These are phyloP conservation scores for Penicillium sp. DNA, from an alignment of 2,329 filamentous ascomycete species.

Conservation along the genomic window DNA sequence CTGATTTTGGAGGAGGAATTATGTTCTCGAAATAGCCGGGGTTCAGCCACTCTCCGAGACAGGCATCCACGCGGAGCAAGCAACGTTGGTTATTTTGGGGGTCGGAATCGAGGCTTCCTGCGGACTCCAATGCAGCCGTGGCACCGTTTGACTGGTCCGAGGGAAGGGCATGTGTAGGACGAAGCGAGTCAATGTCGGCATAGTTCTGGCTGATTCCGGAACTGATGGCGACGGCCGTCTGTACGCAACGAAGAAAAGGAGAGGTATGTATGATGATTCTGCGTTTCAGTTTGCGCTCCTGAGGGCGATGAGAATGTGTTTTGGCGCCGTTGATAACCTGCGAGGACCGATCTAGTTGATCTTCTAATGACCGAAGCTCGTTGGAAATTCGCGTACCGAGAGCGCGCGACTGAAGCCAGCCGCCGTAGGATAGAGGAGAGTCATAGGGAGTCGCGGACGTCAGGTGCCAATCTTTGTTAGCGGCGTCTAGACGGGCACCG, in stretches of 20 bases:
- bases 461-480: constrained; percentile 93
- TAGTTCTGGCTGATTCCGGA: constrained; percentile 70
- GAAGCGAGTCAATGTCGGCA: constrained; percentile 25
- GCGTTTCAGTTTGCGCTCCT: constrained; percentile 59
- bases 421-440: constrained; percentile 90
- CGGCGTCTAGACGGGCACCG: constrained; percentile 89
- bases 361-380: constrained; percentile 61
- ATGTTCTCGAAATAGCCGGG: constrained; percentile 94
- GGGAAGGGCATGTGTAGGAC: not conserved
- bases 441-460: constrained; percentile 94
- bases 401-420: constrained; percentile 84
- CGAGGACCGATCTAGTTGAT: constrained; percentile 12
- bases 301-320: constrained; percentile 10
- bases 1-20: constrained; percentile 82
- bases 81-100: constrained; percentile 26
- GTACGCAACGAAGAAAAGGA: constrained; percentile 90
- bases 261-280: constrained; percentile 88
- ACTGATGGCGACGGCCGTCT: constrained; percentile 87
- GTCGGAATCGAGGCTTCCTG: constrained; percentile 4
- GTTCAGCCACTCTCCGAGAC: constrained; percentile 93
- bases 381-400: constrained; percentile 83
- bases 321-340: constrained; percentile 17
- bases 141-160: constrained; percentile 6
- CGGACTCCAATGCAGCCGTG: constrained; percentile 7
- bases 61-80: constrained; percentile 80